A percentile compares a stretch with the other conserved stretches of the same genome.
Evolutionary conservation across 495 filamentous ascomycete genomes (phyloP).

Genomic region (Talaromyces borbonicus): DNA sequence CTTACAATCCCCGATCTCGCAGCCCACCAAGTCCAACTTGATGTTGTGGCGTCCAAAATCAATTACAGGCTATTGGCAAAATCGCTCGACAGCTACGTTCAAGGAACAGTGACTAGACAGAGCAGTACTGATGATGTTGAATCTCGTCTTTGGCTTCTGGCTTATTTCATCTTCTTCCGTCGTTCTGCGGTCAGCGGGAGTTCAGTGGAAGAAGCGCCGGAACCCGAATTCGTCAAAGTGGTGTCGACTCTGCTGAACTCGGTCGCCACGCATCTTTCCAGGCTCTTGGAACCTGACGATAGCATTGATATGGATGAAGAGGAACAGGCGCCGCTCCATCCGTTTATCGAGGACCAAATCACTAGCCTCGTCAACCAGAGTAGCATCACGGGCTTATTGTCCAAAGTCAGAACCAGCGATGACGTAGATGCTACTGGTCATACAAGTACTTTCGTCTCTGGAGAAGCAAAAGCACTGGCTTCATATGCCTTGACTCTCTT

Average conservation of each 20-base stretch:
- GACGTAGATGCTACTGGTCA: conserved; percentile 16
- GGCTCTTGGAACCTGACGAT: conserved; percentile 40
- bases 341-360: conserved; percentile 51
- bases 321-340: conserved; percentile 30
- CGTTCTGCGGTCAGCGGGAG: conserved; percentile 38
- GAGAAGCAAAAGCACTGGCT: conserved; percentile 66
- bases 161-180: conserved; percentile 71
- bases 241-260: conserved; percentile 53
- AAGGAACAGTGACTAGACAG: conserved; percentile 8
- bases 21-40: conserved; percentile 30
- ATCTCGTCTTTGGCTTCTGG: conserved; percentile 61
- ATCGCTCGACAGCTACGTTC: conserved; percentile 24
- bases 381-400: conserved; percentile 50
- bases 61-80: conserved; percentile 46
- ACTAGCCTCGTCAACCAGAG: conserved; percentile 55
- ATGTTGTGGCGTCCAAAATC: conserved; percentile 36
- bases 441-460: conserved; percentile 23
- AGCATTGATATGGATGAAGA: conserved; percentile 9
- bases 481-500: conserved; percentile 81
- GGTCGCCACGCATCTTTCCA: conserved; percentile 48
- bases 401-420: conserved; percentile 26
- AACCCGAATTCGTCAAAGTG: conserved; percentile 53
- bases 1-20: conserved; percentile 40
- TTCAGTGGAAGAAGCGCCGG: conserved; percentile 29
- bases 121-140: conserved; percentile 18